Evolutionary conservation across 225 moss, liverwort and hornwort species (phyloP), one percentile per base, ranked within the genome.

Genomic region (Thuidium tamariscinum): DNA sequence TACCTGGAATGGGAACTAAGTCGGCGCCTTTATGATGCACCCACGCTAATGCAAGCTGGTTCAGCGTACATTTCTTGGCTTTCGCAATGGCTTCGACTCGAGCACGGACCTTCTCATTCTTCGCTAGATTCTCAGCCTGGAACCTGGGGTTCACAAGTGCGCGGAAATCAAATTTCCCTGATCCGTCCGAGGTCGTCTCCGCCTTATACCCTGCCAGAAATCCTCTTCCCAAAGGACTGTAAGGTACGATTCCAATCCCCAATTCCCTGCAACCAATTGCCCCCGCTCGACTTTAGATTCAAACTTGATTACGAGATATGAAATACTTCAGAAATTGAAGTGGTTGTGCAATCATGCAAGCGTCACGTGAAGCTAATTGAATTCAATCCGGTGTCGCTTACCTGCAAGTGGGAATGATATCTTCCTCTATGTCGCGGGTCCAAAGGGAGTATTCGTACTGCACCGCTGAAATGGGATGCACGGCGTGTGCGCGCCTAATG

Each of bases 391-490:
- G 10, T 51, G 19, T 44, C 32, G 44, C 68, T 78, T 27, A 86
- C 92, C 90, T 90, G 89, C 92, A 92, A 10, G 89, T 89, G 63
- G 91, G 92, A 25, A 92, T 70, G 37, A 91, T 86, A 3, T 91
- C 91, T 19, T 88, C 86, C 49, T 92, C 90, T 14, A 92, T 61
- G 37, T 90, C 90, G 57, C 87, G 87, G 7, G 85, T 44, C 89
- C 90, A 90, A 10, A 92, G 90, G 0, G 90, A 92, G 61, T 69
- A 92, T 49, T 92, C 90, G 62, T 37, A 39, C 71, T 93, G 90
- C 39, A 90, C 90, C 22, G 90, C 93, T 13, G 92, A 77, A 86
- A 92, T 92, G 9, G 92, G 89, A 70, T 91, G 90, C 86, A 91
- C 89, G 4, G 90, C 87, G 75, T 93, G 93, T 11, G 93, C 90